Percentiles rank a stretch among this genome's conserved stretches.
phyloP scores from a whole-genome alignment of 2,329 filamentous ascomycete genomes.

The Phoma sp. region DNA sequence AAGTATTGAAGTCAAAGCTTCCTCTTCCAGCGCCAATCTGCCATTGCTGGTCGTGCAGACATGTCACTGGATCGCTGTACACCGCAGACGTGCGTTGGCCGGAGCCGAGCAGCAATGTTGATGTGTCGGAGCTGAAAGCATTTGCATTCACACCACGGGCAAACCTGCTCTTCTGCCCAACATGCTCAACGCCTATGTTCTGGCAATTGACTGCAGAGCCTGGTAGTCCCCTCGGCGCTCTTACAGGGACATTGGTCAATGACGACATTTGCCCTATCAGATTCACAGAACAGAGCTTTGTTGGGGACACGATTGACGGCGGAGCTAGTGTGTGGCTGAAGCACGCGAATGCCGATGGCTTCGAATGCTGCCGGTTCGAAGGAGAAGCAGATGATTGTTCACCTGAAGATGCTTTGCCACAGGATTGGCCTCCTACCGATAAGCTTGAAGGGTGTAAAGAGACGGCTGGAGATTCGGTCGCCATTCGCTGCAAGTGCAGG shows the following conservation, averaged over 20 bases:
- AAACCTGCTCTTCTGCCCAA: conserved; percentile 51
- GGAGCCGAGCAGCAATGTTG: conserved; percentile 37
- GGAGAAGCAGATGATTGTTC: conserved; percentile 15
- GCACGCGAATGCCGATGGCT: conserved; percentile 43
- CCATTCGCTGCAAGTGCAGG: conserved; percentile 55
- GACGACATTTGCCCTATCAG: conserved; percentile 35
- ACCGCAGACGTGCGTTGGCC: conserved; percentile 49
- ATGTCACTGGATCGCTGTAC: conserved; percentile 53
- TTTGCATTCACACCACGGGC: conserved; percentile 49
- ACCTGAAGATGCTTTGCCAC: conserved; percentile 30
- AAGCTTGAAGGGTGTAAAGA: conserved; percentile 14
- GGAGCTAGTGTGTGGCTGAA: conserved; percentile 58
- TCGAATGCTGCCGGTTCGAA: conserved; percentile 26
- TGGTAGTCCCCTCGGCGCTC: conserved; percentile 36
- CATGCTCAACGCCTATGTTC: conserved; percentile 55
- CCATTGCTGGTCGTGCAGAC: conserved; percentile 60
- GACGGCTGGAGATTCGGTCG: conserved; percentile 35
- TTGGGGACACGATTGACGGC: conserved; percentile 60
- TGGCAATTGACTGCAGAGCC: conserved; percentile 36
- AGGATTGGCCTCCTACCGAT: conserved; percentile 37
- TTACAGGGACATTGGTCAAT: conserved; percentile 50
- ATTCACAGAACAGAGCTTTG: conserved; percentile 50
- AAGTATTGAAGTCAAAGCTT: conserved; percentile 43
- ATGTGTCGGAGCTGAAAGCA: conserved; percentile 35
- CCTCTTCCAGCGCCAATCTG: conserved; percentile 54